Evolutionary conservation across 306 rosid species (phyloP).

Genomic region (Fragaria nilgerrensis): DNA sequence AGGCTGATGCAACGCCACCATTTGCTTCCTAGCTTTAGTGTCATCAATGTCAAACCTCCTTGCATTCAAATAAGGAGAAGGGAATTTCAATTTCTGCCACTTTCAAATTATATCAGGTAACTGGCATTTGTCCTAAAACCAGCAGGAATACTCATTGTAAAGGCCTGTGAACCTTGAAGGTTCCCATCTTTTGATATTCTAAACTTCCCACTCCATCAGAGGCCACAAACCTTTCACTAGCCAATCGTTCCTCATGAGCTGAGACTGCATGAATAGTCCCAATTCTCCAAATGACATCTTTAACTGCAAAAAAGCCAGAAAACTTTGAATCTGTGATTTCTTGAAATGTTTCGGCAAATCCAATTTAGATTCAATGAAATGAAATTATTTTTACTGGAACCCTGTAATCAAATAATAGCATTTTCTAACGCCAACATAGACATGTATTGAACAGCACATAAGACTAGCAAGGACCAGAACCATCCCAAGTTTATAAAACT

Average conservation of each 20-base stretch:
- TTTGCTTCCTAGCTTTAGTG: too few species aligned
- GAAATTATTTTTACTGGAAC: conserved; percentile 53
- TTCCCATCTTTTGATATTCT: conserved; percentile 62
- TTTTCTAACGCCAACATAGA: not conserved
- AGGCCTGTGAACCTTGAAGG: too few species aligned
- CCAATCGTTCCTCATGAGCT: conserved; percentile 49
- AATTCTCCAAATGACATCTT: conserved; percentile 56
- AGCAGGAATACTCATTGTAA: conserved; percentile 29
- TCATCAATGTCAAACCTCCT: conserved; percentile 66
- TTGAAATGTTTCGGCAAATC: conserved; percentile 57
- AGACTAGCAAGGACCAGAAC: not conserved
- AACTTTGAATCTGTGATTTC: conserved; percentile 50
- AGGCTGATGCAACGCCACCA: too few species aligned
- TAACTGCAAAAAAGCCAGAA: conserved; percentile 57
- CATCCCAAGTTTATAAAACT: conserved; percentile 21
- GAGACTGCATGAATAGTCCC: conserved; percentile 73
- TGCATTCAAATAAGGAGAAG: conserved; percentile 71
- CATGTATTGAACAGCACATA: not conserved
- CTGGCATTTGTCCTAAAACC: conserved; percentile 73
- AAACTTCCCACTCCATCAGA: conserved; percentile 35
- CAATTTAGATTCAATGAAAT: conserved; percentile 53
- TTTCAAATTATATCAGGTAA: conserved; percentile 59
- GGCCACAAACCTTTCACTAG: conserved; percentile 34
- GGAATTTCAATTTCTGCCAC: conserved; percentile 88
- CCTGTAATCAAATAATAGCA: conserved; percentile 64